phyloP scores from a whole-genome alignment of 108 stramenopile species.

The Cyclotella sp. region DNA sequence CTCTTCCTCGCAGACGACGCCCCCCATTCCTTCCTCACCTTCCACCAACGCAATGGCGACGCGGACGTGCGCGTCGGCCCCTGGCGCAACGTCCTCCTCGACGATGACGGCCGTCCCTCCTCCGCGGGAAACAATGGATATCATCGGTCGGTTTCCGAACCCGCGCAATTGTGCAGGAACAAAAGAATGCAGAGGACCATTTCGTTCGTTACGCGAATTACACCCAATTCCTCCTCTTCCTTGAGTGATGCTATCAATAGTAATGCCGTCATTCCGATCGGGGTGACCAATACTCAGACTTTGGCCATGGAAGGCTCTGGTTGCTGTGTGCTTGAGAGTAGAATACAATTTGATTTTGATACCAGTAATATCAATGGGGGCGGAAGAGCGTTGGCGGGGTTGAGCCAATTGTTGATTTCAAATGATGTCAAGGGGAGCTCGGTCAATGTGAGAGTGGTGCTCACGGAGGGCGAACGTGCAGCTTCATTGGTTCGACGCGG shows the following conservation, averaged over 20 bases:
- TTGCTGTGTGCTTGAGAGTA: background rate
- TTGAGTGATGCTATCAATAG: background rate
- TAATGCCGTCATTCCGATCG: conserved; percentile 8
- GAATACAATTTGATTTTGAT: conserved; percentile 1
- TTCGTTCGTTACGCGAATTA: conserved; percentile 30
- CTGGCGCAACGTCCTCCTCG: conserved; percentile 19
- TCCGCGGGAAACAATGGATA: no score
- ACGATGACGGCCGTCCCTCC: no score
- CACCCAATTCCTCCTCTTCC: conserved; percentile 21
- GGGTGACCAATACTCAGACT: conserved; percentile 13
- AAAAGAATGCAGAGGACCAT: conserved; percentile 29
- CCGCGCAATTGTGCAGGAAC: background rate
- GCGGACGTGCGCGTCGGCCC: conserved; percentile 29
- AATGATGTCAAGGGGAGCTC: conserved; percentile 45
- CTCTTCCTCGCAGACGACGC: conserved; percentile 75
- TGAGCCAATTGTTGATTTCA: conserved; percentile 46
- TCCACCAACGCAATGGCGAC: conserved; percentile 58
- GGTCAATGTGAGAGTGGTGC: conserved; percentile 28
- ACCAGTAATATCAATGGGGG: background rate
- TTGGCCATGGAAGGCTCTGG: background rate
- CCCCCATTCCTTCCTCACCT: conserved; percentile 60
- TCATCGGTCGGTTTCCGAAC: background rate
- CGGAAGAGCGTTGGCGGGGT: conserved; percentile 13
- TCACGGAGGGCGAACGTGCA: conserved; percentile 32
- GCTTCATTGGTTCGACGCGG: background rate